Base-by-base conservation (phyloP, 2,329 filamentous ascomycete genomes). In the Penicillium frequentans region DNA sequence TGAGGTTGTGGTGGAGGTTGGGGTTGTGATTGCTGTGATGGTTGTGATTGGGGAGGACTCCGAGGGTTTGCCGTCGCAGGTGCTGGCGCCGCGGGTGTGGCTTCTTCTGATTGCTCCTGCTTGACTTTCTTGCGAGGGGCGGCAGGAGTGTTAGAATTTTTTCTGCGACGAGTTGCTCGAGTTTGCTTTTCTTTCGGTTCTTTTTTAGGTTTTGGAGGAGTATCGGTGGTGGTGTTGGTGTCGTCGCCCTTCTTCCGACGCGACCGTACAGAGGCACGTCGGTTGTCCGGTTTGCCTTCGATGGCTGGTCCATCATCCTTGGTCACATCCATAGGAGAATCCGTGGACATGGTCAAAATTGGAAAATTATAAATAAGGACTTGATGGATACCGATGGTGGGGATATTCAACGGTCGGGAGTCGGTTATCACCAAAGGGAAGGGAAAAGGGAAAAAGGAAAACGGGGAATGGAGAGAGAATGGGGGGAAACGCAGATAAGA, bases 61-160 rank as follows among this genome's bases (percentile, higher is more conserved):
- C 49, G 45, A 46, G 66, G 54, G 49, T 64, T 43, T 43, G 52
- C 54, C 13, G 59, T 50, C 31, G 54, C 50, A 44, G 59, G 19
- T 21, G 43, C 49, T 39, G 54, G 45, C 49, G 55, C 43, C 47
- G 27, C 61, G 54, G 53, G 44, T 42, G 57, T 61, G 57, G 48
- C 62, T 58, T 54, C 65, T 55, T 58, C 52, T 21, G 63, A 63
- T 60, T 53, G 65, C 65, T 79, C 77, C 49, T 77, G 64, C 67
- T 78, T 79, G 45, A 71, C 70, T 62, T 77, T 78, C 67, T 79
- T 86, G 64, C 83, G 81, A 57, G 80, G 62, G 31, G 68, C 61
- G 21, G 69, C 55, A 8, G 64, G 65, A 37, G 68, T 62, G 35
- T 65, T 67, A n/a, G 71, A 72, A 56, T 74, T 74, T 54, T 75